phyloP scores from a whole-genome alignment of 106 monocot genomes.

The Phalaenopsis equestris region DNA sequence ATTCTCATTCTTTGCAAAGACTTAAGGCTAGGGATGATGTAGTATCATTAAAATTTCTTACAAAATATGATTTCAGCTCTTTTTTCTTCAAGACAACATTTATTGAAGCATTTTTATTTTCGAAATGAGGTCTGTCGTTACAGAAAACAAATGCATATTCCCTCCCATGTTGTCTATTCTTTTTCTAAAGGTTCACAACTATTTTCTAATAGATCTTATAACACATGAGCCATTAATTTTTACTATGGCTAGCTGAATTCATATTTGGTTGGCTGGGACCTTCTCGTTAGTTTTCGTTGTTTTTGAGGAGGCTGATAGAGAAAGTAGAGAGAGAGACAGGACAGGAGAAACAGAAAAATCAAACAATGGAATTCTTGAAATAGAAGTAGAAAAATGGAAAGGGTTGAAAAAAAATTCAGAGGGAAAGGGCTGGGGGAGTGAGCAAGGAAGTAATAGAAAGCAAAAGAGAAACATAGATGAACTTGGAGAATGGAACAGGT shows the following conservation, averaged over 20 bases:
- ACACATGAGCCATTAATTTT: too few species aligned
- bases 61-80: background rate
- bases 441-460: background rate
- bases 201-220: too few species aligned
- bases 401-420: background rate
- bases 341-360: background rate
- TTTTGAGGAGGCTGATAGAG: background rate
- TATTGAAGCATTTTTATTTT: background rate
- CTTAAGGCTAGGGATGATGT: background rate
- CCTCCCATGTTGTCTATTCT: background rate
- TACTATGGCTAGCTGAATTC: too few species aligned
- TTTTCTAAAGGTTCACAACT: background rate
- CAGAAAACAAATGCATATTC: background rate
- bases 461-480: background rate
- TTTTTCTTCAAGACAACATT: background rate
- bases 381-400: background rate
- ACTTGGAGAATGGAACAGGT: background rate
- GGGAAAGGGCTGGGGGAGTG: background rate
- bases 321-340: background rate
- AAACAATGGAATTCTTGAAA: background rate
- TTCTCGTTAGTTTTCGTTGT: too few species aligned
- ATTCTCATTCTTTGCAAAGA: background rate
- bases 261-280: too few species aligned
- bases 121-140: background rate
- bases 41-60: background rate